Conservation (phyloP, 352 stramenopile species). For the Globisporangium recalcitrans region DNA sequence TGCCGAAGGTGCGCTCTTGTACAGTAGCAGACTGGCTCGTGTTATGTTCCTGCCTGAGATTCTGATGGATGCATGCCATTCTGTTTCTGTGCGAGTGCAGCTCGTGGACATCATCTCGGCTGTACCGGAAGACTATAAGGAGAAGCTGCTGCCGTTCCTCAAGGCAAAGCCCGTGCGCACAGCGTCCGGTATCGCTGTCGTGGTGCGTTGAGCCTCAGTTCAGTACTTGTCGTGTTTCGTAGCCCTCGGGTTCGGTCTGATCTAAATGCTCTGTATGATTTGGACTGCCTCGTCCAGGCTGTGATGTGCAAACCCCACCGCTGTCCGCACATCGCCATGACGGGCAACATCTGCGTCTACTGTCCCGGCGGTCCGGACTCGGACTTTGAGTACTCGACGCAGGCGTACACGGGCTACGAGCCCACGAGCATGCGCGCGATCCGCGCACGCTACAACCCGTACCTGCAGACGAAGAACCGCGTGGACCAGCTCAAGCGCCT, state of each 20-base stretch:
- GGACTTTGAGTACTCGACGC: conserved; percentile 97
- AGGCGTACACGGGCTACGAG: conserved; percentile 96
- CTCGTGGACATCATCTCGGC: conserved; percentile 95
- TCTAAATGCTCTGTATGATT: too few relatives aligned
- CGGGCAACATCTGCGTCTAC: conserved; percentile 96
- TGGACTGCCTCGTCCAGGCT: conserved; percentile 51
- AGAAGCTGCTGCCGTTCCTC: conserved; percentile 89
- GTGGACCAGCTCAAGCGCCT: conserved; percentile 86
- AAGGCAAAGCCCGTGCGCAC: conserved; percentile 95
- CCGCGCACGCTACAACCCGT: conserved; percentile 93
- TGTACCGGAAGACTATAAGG: conserved; percentile 90
- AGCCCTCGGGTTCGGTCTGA: too few relatives aligned
- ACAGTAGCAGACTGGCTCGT: neutral
- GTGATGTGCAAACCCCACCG: conserved; percentile 97
- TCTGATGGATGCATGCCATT: neutral
- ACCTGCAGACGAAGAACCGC: conserved; percentile 89
- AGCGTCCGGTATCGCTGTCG: conserved; percentile 92
- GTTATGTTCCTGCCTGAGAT: neutral
- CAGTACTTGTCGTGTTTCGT: neutral
- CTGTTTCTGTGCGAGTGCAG: conserved; percentile 17
- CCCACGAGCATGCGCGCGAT: conserved; percentile 96
- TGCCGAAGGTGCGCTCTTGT: conserved; percentile 66
- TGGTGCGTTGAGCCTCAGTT: conserved; percentile 35
- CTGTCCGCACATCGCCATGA: conserved; percentile 97
- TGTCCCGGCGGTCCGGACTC: conserved; percentile 94